phyloP scores from a whole-genome alignment of 2,329 filamentous ascomycete species.

The Aspergillus japonicus region DNA sequence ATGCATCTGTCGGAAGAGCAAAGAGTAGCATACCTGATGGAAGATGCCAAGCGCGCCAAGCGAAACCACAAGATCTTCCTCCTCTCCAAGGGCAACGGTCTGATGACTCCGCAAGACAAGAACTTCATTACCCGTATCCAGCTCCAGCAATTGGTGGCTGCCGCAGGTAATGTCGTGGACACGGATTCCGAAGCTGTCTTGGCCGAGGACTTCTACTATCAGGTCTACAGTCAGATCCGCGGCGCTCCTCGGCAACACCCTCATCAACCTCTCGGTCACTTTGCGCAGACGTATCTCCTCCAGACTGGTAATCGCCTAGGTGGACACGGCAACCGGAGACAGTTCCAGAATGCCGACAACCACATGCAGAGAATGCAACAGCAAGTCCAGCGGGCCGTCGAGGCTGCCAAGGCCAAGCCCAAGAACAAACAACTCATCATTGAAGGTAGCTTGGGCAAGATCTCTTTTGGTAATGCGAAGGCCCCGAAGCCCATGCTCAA shows the following conservation, averaged over 20 bases:
- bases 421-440: constrained; percentile 98
- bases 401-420: constrained; percentile 93
- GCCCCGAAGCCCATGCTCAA: constrained; percentile 93
- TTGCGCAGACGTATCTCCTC: constrained; percentile 95
- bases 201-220: constrained; percentile 96
- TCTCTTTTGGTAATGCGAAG: constrained; percentile 98
- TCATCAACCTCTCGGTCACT: constrained; percentile 89
- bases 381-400: constrained; percentile 94
- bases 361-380: constrained; percentile 99
- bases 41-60: constrained; percentile 93
- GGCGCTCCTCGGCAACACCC: constrained; percentile 87
- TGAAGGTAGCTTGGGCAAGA: constrained; percentile 93
- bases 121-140: constrained; percentile 99
- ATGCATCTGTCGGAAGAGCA: constrained; percentile 79
- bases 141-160: constrained; percentile 89
- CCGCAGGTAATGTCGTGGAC: constrained; percentile 82
- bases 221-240: constrained; percentile 92
- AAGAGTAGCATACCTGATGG: constrained; percentile 76
- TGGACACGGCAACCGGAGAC: constrained; percentile 62
- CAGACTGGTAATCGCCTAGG: constrained; percentile 86
- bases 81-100: constrained; percentile 86
- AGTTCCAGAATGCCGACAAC: constrained; percentile 84
- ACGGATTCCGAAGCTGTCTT: constrained; percentile 76
- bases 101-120: constrained; percentile 99
- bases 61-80: constrained; percentile 97